Evolutionary conservation across 2,329 filamentous ascomycete genomes (phyloP).

Genomic region (Sporothrix dimorphospora): DNA sequence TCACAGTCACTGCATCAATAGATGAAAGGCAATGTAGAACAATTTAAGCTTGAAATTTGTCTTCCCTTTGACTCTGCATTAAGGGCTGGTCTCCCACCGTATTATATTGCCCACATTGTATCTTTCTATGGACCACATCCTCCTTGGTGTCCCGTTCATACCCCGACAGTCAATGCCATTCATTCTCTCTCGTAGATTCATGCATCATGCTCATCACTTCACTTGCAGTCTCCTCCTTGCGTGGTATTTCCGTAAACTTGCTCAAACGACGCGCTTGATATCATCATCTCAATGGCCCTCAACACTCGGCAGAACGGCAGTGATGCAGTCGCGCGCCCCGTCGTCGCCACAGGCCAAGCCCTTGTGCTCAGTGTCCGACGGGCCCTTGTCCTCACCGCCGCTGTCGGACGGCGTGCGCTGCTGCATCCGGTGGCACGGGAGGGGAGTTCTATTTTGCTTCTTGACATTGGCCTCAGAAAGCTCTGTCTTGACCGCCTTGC

Average conservation of each 20-base stretch:
- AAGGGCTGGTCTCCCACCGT: not conserved
- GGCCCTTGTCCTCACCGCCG: not conserved
- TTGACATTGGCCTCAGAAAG: slow-evolving; percentile 14
- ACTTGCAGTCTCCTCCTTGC: not conserved
- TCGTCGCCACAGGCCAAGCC: not conserved
- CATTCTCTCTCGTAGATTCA: not conserved
- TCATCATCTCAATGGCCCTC: not conserved
- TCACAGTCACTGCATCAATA: not conserved
- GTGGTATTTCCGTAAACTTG: not conserved
- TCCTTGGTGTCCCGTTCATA: not conserved
- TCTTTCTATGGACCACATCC: not conserved
- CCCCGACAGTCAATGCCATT: not conserved
- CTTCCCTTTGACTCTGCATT: not conserved
- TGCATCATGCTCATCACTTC: not conserved
- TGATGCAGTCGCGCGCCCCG: not conserved
- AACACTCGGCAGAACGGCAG: not conserved
- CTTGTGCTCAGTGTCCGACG: not conserved
- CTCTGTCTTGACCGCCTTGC: slow-evolving; percentile 1
- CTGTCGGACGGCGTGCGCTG: not conserved
- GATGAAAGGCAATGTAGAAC: not conserved
- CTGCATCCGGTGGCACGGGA: not conserved
- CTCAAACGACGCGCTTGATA: not conserved
- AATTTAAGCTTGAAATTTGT: not conserved
- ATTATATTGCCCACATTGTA: not conserved
- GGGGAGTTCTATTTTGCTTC: not conserved